A percentile compares a stretch with the other conserved stretches of the same genome.
Evolutionary conservation across 2,329 filamentous ascomycete genomes (phyloP).

Genomic region (Calonectria naviculata): DNA sequence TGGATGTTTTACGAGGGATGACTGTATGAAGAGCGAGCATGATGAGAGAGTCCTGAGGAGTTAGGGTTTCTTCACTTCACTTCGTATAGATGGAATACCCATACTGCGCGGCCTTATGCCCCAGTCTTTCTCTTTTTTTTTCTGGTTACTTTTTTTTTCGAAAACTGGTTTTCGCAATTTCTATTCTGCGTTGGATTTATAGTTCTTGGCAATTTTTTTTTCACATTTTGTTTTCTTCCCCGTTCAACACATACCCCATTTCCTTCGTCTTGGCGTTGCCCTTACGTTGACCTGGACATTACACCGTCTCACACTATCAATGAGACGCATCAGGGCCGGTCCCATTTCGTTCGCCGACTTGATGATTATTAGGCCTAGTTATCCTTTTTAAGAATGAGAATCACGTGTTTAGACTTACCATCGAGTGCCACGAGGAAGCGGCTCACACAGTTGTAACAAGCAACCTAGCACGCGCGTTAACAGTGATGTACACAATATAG

Average conservation of each 20-base stretch:
- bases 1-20: slow-evolving; percentile 38
- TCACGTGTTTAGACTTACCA: slow-evolving; percentile 59
- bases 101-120: slow-evolving; percentile 33
- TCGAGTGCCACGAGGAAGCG: slow-evolving; percentile 86
- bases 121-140: slow-evolving; percentile 21
- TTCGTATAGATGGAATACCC: slow-evolving; percentile 56
- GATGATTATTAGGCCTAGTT: slow-evolving; percentile 39
- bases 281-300: slow-evolving; percentile 15
- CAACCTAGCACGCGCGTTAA: slow-evolving; percentile 56
- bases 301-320: slow-evolving; percentile 36
- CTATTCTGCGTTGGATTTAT: slow-evolving; percentile 10
- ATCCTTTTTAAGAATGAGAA: slow-evolving; percentile 18
- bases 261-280: slow-evolving; percentile 5
- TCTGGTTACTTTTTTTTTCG: slow-evolving; percentile 11
- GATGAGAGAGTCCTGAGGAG: slow-evolving; percentile 23
- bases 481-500: not conserved
- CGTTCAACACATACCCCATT: slow-evolving; percentile 24
- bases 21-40: slow-evolving; percentile 38
- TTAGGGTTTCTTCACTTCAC: slow-evolving; percentile 38
- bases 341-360: slow-evolving; percentile 69
- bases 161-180: slow-evolving; percentile 11
- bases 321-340: slow-evolving; percentile 58
- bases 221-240: slow-evolving; percentile 8
- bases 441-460: slow-evolving; percentile 87
- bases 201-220: slow-evolving; percentile 8